Base-by-base conservation (phyloP, 345 rosid genomes). In the Salix brachista region DNA sequence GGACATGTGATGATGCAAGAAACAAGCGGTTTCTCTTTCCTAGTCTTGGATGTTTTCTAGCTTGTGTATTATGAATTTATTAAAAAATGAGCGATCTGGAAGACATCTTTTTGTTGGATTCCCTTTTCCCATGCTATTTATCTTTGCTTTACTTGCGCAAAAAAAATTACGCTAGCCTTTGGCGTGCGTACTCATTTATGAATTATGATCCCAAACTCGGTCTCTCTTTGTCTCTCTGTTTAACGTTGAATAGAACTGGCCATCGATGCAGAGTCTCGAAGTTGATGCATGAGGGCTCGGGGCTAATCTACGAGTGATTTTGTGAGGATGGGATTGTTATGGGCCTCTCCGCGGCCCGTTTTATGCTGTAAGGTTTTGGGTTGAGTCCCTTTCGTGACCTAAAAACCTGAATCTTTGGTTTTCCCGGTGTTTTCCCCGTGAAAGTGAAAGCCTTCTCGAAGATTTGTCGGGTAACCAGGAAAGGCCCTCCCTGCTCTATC, bases 1-100 rank as follows among this genome's bases (percentile, higher is more conserved):
- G 98, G 99, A 95, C 34, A 90, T 89, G 65, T 95, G 87, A 91
- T 82, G 77, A 76, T 78, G 80, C 62, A 39, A 75, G 79, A 78
- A 70, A 41, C 60, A 39, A 69, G 60, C 30, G 14, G 21, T 50
- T 41, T 52, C 65, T 60, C 67, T 77, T 65, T 69, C 75, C 60
- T 52, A 12, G 66, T 67, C 61, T 67, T 77, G 54, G 78, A 75
- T 79, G 71, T 72, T 69, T 56, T 60, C 73, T 67, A 54, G 37
- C 67, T 25, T 80, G 69, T 73, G 79, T 73, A 81, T 74, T 50
- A 66, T 46, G 30, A 77, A 58, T 74, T 82, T 73, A 52, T 16
- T 65, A 54, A 34, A 58, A 75, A 77, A 30, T 71, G 77, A 75
- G 77, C 84, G 67, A 66, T 32, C 18, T 19, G 71, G 71, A 80